Conservation (phyloP, 257 asterid species). For the Phtheirospermum japonicum region DNA sequence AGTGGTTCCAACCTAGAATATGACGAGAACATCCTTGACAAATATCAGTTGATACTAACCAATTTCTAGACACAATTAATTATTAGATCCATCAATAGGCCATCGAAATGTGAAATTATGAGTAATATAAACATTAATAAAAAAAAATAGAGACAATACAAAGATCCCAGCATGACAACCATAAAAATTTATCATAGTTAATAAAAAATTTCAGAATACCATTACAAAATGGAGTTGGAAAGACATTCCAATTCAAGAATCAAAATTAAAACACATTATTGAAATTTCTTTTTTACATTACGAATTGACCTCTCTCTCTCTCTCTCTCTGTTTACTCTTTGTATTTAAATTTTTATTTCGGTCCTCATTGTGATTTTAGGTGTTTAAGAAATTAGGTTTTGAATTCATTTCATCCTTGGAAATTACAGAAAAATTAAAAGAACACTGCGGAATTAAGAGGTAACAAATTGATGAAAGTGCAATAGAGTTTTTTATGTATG, state of each 20-base stretch:
- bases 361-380: background rate
- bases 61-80: background rate
- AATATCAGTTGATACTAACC: constrained; percentile 1
- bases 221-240: too few relatives aligned
- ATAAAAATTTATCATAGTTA: too few relatives aligned
- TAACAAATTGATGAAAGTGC: background rate
- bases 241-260: too few relatives aligned
- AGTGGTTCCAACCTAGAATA: background rate
- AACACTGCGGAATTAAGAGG: background rate
- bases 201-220: background rate
- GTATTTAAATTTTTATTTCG: background rate
- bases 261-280: too few relatives aligned
- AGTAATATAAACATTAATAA: background rate
- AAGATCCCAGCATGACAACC: background rate
- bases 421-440: too few relatives aligned
- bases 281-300: too few relatives aligned
- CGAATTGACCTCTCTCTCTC: too few relatives aligned
- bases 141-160: background rate
- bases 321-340: background rate
- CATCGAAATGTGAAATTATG: background rate
- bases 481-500: too few relatives aligned
- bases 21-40: too few relatives aligned
- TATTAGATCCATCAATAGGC: background rate
- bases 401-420: background rate
- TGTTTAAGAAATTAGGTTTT: background rate